Base-by-base conservation (phyloP, 441 rosid genomes). In the Mallotus repandus region DNA sequence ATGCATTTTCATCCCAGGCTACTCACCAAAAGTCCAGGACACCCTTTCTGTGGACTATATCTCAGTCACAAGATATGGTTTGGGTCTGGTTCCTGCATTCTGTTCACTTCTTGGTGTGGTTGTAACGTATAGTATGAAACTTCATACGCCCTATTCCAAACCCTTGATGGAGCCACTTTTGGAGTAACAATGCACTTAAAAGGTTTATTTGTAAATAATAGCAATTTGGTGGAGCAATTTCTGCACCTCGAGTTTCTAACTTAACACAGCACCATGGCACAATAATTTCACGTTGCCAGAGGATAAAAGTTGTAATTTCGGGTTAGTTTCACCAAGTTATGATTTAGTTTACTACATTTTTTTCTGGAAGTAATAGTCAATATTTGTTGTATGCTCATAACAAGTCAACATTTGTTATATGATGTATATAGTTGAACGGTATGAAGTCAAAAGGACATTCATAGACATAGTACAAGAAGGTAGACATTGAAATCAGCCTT, bases 71-170 rank as follows among this genome's bases (percentile, higher is more conserved):
- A 86, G 99, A 82, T 88, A 82, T 41, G 99, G 99, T 9, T 77
- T 95, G 80, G 98, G 99, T 69, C 88, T 95, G 53, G 86, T 95
- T 69, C 99, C 98, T 0, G 98, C 97, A 13, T 67, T 90, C 9
- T 93, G 95, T 81, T 89, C 97, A 1, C 85, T 91, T 56, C 29
- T 85, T 0, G 98, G 95, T 66, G 94, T 91, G 38, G 81, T 69
- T 68, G 80, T 89, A 46, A 90, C 99, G 45, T 86, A 77, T 80
- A 84, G 90, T 64, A 93, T 93, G 97, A 82, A 91, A 48, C 94
- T 95, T 7, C 83, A 81, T 25, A 60, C 83, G 50, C 79, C 80
- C 11, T 45, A 21, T 49, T 68, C 82, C 4, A 91, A 93, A 81
- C 79, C 88, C 56, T 68, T 90, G 74, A 79, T 67, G 73, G 90